A percentile compares a stretch with the other conserved stretches of the same genome.
Evolutionary conservation across 352 stramenopile species (phyloP).

Genomic region (Globisporangium acanthophoron): DNA sequence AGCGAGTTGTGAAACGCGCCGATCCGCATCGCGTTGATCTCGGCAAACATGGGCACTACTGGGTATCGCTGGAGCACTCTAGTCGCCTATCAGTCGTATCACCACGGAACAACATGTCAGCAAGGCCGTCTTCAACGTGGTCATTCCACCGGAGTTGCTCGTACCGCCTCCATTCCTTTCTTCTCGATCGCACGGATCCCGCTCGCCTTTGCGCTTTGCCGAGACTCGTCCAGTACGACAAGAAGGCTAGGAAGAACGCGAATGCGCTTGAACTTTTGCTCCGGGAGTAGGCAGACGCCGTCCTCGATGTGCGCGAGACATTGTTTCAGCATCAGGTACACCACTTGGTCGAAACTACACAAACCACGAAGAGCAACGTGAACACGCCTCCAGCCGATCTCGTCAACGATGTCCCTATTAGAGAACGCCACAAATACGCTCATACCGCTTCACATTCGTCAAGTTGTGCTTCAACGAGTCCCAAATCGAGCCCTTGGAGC

Average conservation of each 20-base stretch:
- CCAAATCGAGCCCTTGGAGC: conserved; percentile 55
- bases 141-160: conserved; percentile 2
- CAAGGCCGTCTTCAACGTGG: not conserved
- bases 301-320: conserved; percentile 41
- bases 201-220: conserved; percentile 16
- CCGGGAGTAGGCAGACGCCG: conserved; percentile 24
- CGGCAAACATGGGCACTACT: conserved; percentile 43
- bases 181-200: conserved; percentile 32
- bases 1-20: conserved; percentile 14
- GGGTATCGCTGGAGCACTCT: conserved; percentile 39
- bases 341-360: conserved; percentile 54
- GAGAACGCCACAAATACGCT: not conserved
- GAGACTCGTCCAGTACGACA: conserved; percentile 34
- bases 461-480: conserved; percentile 56
- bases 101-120: not conserved
- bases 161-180: conserved; percentile 52
- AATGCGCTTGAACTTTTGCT: conserved; percentile 47
- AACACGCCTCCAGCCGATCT: not conserved
- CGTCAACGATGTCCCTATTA: not conserved
- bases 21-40: conserved; percentile 40
- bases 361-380: conserved; percentile 1
- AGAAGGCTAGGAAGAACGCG: conserved; percentile 41
- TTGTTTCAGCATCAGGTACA: conserved; percentile 49
- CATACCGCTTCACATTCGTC: conserved; percentile 60
- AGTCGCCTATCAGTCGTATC: conserved; percentile 17